Conservation (phyloP, 176 grass and related monocot genomes). For the Metroxylon sagu region DNA sequence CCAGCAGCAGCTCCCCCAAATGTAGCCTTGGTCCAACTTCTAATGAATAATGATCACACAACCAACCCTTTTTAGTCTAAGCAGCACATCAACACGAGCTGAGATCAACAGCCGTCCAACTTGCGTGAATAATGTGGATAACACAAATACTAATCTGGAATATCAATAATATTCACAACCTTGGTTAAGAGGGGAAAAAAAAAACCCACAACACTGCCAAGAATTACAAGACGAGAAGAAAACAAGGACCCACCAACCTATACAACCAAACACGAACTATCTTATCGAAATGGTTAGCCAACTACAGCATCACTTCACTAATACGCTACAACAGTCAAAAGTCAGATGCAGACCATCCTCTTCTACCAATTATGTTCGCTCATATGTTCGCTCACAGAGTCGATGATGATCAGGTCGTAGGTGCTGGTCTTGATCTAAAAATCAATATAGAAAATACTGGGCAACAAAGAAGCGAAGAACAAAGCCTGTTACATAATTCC, state of each 20-base stretch:
- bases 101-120: too few species aligned
- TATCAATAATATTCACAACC: conserved; percentile 65
- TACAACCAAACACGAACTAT: conserved; percentile 53
- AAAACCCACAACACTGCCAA: conserved; percentile 23
- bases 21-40: too few species aligned
- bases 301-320: conserved; percentile 11
- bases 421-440: conserved; percentile 56
- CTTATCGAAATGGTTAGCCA: conserved; percentile 25
- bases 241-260: conserved; percentile 38
- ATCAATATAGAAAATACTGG: conserved; percentile 28
- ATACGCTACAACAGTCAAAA: conserved; percentile 20
- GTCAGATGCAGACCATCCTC: conserved; percentile 28
- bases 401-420: conserved; percentile 47
- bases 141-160: not conserved
- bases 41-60: too few species aligned
- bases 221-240: conserved; percentile 32
- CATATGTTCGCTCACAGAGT: conserved; percentile 4
- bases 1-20: too few species aligned
- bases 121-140: too few species aligned
- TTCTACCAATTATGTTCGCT: not conserved
- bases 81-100: too few species aligned
- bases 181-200: not conserved
- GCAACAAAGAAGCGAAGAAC: conserved; percentile 22
- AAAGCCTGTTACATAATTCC: conserved; percentile 33
- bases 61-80: too few species aligned